Percentiles rank a stretch among this genome's conserved stretches.
Evolutionary conservation across 176 grass and related monocot genomes (phyloP).

Genomic region (Avena insularis): DNA sequence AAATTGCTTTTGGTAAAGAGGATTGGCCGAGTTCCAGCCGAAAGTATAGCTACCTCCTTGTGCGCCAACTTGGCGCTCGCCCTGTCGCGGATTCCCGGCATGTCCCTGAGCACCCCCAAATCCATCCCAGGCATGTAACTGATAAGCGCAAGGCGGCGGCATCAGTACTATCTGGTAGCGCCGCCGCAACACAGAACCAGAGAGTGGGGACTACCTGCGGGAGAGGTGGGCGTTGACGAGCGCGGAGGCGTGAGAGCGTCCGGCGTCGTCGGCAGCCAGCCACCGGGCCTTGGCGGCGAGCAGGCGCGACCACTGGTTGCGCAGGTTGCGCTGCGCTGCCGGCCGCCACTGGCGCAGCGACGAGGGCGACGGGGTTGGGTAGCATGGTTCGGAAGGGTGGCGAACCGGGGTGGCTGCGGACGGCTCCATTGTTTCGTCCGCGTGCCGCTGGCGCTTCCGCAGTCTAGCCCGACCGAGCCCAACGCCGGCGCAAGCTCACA

Average conservation of each 20-base stretch:
- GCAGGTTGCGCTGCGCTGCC: slow-evolving; percentile 67
- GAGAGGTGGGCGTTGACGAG: slow-evolving; percentile 69
- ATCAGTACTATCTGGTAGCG: not conserved
- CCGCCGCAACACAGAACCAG: not conserved
- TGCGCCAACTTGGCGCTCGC: slow-evolving; percentile 65
- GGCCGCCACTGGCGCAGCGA: slow-evolving; percentile 64
- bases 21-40: not conserved
- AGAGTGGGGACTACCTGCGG: slow-evolving; percentile 37
- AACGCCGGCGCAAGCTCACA: too few relatives aligned
- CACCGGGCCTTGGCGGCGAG: slow-evolving; percentile 53
- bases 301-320: slow-evolving; percentile 82
- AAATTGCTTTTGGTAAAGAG: not conserved
- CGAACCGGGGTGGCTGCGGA: slow-evolving; percentile 31
- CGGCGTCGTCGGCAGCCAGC: slow-evolving; percentile 47
- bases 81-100: slow-evolving; percentile 64
- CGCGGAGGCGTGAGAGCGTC: slow-evolving; percentile 54
- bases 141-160: slow-evolving; percentile 11
- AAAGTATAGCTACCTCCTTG: slow-evolving; percentile 53
- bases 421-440: slow-evolving; percentile 29
- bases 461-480: too few relatives aligned
- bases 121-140: slow-evolving; percentile 70
- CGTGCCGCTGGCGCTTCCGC: too few relatives aligned
- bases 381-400: not conserved
- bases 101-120: slow-evolving; percentile 79
- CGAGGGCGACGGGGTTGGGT: slow-evolving; percentile 40